phyloP scores from a whole-genome alignment of 2,329 filamentous ascomycete species.

The Pseudogymnoascus sp. region DNA sequence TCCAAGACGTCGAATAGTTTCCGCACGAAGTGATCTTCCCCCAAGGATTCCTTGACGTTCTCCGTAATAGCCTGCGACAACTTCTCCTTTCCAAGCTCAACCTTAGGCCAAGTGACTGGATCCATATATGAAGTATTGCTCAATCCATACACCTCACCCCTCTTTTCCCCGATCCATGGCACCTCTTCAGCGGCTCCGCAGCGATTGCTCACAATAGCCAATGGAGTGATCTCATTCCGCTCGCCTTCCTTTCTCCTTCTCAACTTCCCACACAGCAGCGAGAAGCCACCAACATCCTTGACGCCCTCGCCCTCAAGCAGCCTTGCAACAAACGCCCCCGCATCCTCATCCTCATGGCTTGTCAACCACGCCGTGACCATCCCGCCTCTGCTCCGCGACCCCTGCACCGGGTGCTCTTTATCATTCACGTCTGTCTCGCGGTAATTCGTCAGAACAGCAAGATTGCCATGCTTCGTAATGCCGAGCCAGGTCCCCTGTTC shows the following conservation, averaged over 20 bases:
- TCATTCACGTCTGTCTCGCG: slow-evolving; percentile 47
- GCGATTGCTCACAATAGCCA: slow-evolving; percentile 58
- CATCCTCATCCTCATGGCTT: slow-evolving; percentile 39
- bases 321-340: slow-evolving; percentile 43
- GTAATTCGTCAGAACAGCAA: slow-evolving; percentile 62
- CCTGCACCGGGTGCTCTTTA: slow-evolving; percentile 45
- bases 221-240: slow-evolving; percentile 34
- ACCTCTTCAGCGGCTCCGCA: slow-evolving; percentile 46
- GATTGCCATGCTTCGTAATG: slow-evolving; percentile 49
- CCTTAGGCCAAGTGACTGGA: slow-evolving; percentile 53
- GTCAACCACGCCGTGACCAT: slow-evolving; percentile 59
- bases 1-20: slow-evolving; percentile 49
- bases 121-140: slow-evolving; percentile 55
- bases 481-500: slow-evolving; percentile 62
- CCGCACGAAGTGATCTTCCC: slow-evolving; percentile 43
- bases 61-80: slow-evolving; percentile 34
- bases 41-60: slow-evolving; percentile 31
- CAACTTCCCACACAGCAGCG: slow-evolving; percentile 57
- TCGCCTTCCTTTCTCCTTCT: slow-evolving; percentile 25
- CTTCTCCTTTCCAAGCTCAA: slow-evolving; percentile 41
- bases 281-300: slow-evolving; percentile 58
- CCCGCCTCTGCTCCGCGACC: slow-evolving; percentile 50
- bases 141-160: slow-evolving; percentile 49
- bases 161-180: slow-evolving; percentile 47
- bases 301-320: slow-evolving; percentile 46